Evolutionary conservation across 1,139 yeast genomes (phyloP), one percentile per base, ranked within the genome.

Genomic region (Pichia sp.): DNA sequence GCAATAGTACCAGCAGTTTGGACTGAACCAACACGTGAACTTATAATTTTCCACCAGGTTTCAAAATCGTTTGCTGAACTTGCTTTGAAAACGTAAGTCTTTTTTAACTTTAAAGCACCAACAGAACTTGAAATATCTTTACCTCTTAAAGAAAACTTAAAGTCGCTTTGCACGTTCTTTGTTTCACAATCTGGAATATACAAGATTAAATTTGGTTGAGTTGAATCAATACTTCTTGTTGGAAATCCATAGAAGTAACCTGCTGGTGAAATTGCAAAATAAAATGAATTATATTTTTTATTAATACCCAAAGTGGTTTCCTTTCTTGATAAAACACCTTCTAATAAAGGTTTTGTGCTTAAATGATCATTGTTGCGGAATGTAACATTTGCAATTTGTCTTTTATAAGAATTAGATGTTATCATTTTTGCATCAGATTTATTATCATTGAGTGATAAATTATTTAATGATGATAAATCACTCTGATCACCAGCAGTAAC

Each of bases 211-310:
- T 72, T 72, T 10, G 81, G 81, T 18, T 67, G 66, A 30, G 56
- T 55, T 11, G 76, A 67, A 56, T 75, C 78, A 45, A 67, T 61
- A 43, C 75, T 73, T 56, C 71, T 68, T 16, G 77, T 67, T 54
- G 72, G 71, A 66, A 73, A 78, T 58, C 74, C 76, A 55, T 74
- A 74, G 45, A 77, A 60, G 62, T 68, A 75, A 34, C 72, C 67
- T 0, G 77, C 57, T 27, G 71, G 73, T 3, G 82, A 73, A 49
- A 77, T 66, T 42, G 75, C 81, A 59, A 68, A 77, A 62, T 70
- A 77, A 60, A 71, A 73, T 5, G 77, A 66, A 50, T 68, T 64
- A 62, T 71, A 74, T 45, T 70, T 67, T 65, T 73, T 74, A 53
- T 70, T 61, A 19, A 54, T 36, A 33, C 55, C 55, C 22, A 77